Evolutionary conservation across 192 early-diverging fungal genomes (phyloP).

Genomic region (Backusella macrospora): DNA sequence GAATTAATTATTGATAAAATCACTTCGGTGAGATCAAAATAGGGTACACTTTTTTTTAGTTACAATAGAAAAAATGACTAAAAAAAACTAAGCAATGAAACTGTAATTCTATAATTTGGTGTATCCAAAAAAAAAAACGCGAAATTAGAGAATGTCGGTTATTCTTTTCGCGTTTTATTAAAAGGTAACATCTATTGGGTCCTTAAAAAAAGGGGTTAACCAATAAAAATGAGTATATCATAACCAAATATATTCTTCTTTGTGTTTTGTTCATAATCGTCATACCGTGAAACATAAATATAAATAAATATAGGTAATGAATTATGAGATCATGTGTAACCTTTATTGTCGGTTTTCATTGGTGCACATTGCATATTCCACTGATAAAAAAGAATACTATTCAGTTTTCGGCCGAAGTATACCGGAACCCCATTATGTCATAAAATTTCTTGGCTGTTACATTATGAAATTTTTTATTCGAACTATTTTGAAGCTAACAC

Average conservation of each 20-base stretch:
- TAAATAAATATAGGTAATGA: neutral
- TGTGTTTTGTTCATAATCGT: neutral
- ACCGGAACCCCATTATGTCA: neutral
- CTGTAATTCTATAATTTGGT: no score
- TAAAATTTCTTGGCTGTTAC: neutral
- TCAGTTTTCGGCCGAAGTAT: neutral
- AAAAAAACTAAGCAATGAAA: no score
- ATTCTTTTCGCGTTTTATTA: constrained; percentile 3
- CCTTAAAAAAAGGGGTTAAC: neutral
- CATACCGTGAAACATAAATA: neutral
- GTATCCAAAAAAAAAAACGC: constrained; percentile 3
- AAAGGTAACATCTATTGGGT: neutral
- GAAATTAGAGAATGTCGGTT: neutral
- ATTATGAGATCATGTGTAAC: neutral
- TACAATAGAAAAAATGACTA: no score
- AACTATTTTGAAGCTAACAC: neutral
- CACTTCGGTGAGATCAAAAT: no score
- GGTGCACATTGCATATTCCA: constrained; percentile 2
- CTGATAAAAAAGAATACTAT: neutral
- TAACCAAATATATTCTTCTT: neutral
- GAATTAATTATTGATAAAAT: no score
- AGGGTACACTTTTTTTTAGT: no score
- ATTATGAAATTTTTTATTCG: neutral
- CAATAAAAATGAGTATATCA: neutral
- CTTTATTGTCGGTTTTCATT: neutral